Conservation (phyloP, 768 basidiomycete species). For the Boletus rubescentipes region DNA sequence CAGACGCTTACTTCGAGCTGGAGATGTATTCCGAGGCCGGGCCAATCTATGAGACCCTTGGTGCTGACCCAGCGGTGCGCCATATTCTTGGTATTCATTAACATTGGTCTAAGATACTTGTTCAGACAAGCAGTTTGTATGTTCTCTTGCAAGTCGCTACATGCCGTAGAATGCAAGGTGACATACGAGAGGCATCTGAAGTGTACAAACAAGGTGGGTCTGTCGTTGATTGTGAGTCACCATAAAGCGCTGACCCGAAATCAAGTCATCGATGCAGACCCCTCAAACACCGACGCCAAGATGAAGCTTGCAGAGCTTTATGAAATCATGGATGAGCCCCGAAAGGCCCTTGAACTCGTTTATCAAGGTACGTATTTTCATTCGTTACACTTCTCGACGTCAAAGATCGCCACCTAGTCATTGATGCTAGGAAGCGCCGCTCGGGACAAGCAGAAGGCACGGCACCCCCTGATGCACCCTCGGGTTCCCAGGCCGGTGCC, state of each 20-base stretch:
- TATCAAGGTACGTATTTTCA: conserved; percentile 50
- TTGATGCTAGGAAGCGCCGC: conserved; percentile 58
- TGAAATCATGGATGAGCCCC: conserved; percentile 77
- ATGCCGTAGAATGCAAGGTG: conserved; percentile 76
- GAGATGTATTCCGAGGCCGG: conserved; percentile 77
- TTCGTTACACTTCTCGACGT: conserved; percentile 50
- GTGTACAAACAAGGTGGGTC: conserved; percentile 77
- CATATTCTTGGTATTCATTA: not conserved
- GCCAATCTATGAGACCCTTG: conserved; percentile 76
- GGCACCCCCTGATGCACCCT: conserved; percentile 10
- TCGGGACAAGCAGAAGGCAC: conserved; percentile 26
- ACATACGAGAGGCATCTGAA: conserved; percentile 73
- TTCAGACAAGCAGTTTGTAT: conserved; percentile 73
- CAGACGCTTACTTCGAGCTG: conserved; percentile 71
- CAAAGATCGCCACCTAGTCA: conserved; percentile 52
- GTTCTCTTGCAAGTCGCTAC: conserved; percentile 76
- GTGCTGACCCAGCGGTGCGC: conserved; percentile 69
- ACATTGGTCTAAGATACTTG: not conserved
- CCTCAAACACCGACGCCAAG: conserved; percentile 76
- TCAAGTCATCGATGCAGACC: conserved; percentile 72
- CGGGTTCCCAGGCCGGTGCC: conserved; percentile 30
- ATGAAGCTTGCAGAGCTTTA: conserved; percentile 90
- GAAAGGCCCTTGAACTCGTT: conserved; percentile 72
- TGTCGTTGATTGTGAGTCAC: not conserved
- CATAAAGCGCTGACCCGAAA: conserved; percentile 18